phyloP scores from a whole-genome alignment of 2,329 filamentous ascomycete species.

The Coniochaeta pulveracea region DNA sequence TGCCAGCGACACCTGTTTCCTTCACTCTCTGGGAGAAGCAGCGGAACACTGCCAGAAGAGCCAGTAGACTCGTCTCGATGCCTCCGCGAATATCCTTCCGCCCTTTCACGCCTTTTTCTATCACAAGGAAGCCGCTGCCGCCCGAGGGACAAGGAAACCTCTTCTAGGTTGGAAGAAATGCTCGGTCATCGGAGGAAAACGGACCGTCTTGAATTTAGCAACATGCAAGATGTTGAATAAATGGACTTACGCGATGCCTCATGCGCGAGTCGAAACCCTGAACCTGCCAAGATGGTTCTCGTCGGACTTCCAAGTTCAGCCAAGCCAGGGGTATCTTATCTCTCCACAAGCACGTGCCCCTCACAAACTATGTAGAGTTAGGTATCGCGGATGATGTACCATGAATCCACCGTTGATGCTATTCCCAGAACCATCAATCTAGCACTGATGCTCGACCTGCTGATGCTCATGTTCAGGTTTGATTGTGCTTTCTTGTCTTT shows the following conservation, averaged over 20 bases:
- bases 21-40: not conserved
- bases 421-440: not conserved
- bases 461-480: too few species aligned
- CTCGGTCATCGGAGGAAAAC: not conserved
- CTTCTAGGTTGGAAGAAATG: not conserved
- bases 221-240: not conserved
- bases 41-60: not conserved
- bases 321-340: too few species aligned
- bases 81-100: not conserved
- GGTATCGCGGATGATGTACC: not conserved
- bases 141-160: not conserved
- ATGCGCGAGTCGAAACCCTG: not conserved
- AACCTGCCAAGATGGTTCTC: not conserved
- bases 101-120: slow-evolving; percentile 1
- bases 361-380: not conserved
- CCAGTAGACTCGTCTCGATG: not conserved
- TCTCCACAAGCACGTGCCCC: too few species aligned
- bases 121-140: not conserved
- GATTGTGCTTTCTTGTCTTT: too few species aligned
- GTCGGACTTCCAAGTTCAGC: too few species aligned
- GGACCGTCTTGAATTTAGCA: not conserved
- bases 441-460: too few species aligned
- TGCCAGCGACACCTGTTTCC: slow-evolving; percentile 1
- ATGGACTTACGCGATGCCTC: not conserved
- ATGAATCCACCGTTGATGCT: not conserved